phyloP scores from a whole-genome alignment of 2,329 filamentous ascomycete genomes.

The Trichophyton rubrum region DNA sequence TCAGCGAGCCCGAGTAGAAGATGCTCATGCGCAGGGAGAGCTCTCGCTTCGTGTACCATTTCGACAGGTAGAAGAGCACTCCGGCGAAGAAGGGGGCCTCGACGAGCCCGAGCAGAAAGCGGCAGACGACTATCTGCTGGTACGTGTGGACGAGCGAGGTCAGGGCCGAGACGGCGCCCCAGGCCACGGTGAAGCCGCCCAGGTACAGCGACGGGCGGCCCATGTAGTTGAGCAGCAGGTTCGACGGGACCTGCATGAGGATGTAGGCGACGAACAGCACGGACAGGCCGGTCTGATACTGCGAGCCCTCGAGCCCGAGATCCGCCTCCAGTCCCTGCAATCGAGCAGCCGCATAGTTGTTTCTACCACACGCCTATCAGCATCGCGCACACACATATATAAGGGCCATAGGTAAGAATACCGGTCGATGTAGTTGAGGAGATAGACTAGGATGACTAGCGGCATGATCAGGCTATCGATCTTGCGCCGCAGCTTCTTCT shows the following conservation, averaged over 20 bases:
- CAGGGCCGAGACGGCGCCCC: slow-evolving; percentile 35
- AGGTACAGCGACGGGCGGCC: slow-evolving; percentile 34
- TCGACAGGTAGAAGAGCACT: slow-evolving; percentile 38
- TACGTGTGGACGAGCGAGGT: slow-evolving; percentile 34
- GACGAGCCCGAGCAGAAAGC: slow-evolving; percentile 35
- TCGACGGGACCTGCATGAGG: slow-evolving; percentile 37
- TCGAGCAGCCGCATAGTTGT: slow-evolving; percentile 37
- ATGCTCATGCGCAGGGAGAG: slow-evolving; percentile 40
- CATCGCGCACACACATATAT: not conserved
- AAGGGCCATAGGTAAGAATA: slow-evolving; percentile 18
- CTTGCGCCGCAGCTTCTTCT: slow-evolving; percentile 27
- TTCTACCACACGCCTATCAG: slow-evolving; percentile 19
- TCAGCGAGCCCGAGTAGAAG: slow-evolving; percentile 40
- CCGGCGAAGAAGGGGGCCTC: slow-evolving; percentile 39
- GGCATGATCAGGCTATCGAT: slow-evolving; percentile 32
- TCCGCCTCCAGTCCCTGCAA: slow-evolving; percentile 32
- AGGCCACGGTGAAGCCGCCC: slow-evolving; percentile 34
- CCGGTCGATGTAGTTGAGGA: slow-evolving; percentile 37
- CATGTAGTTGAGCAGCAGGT: slow-evolving; percentile 32
- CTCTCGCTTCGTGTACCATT: slow-evolving; percentile 44
- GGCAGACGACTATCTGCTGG: slow-evolving; percentile 33
- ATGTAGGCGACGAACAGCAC: slow-evolving; percentile 36
- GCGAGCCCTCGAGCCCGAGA: slow-evolving; percentile 22
- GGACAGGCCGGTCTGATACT: slow-evolving; percentile 33
- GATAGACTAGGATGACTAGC: slow-evolving; percentile 30